These are phyloP conservation scores for Capsicum baccatum DNA, from an alignment of 257 asterid species.

Conservation along the genomic window DNA sequence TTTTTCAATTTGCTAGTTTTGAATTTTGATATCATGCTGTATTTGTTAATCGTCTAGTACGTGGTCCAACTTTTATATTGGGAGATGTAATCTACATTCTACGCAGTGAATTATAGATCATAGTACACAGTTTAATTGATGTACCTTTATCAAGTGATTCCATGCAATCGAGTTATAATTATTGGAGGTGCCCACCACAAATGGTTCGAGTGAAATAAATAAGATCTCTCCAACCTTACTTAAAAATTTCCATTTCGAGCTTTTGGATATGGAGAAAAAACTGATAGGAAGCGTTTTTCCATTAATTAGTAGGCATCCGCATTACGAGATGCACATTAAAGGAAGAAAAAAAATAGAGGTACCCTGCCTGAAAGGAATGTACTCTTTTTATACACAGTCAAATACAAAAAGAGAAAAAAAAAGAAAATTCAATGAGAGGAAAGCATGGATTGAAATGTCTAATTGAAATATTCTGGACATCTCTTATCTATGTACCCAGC, in stretches of 20 bases:
- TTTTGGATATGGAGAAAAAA: no score
- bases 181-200: neutral
- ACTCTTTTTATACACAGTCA: neutral
- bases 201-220: neutral
- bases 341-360: neutral
- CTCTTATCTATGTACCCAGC: constrained; percentile 48
- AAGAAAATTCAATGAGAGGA: neutral
- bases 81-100: no score
- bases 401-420: neutral
- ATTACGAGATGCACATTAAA: neutral
- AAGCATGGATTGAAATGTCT: constrained; percentile 8
- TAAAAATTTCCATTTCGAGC: no score
- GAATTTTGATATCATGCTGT: neutral
- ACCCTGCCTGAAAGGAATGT: neutral
- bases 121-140: neutral
- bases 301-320: no score
- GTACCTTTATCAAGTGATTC: neutral
- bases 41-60: no score
- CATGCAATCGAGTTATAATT: neutral
- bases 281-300: no score
- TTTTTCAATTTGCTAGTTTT: no score
- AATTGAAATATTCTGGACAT: constrained; percentile 81
- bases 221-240: neutral
- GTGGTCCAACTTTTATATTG: no score
- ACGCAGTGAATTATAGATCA: neutral